Evolutionary conservation across 371 early-diverging fungal species (phyloP), one percentile per base, ranked within the genome.

Genomic region (Zychaea mexicana): DNA sequence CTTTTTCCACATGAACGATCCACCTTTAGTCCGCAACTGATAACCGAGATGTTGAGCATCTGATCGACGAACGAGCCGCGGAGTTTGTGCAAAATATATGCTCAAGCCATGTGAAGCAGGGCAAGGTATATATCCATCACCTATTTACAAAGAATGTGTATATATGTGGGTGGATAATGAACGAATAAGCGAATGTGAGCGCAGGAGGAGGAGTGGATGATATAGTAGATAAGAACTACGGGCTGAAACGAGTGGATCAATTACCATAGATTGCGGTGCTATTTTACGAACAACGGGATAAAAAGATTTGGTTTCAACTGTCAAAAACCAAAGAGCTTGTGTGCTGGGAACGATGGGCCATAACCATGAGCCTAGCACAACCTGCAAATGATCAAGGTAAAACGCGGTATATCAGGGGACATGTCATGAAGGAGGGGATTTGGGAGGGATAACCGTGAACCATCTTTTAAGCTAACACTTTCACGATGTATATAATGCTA

Each of bases 331-430:
- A 94, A 53, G 93, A 94, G 47, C 88, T 89, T 36, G 88, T 92
- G 4, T 90, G 94, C 67, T 96, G 96, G 96, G 96, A 96, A 76
- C 89, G 90, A 67, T 95, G 96, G 96, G 77, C 77, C 0, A 78
- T 95, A 22, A 83, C 85, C 13, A 68, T 95, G n/a, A 73, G 81
- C 26, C 66, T 88, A 27, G 71, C 81, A 49, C 77, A 84, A 36
- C 81, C 90, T 26, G 70, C 68, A 30, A 81, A 86, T 10, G 94
- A 94, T 49, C 80, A 85, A 74, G 89, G 91, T 86, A 85, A 58
- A 30, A 19, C 21, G 46, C 39, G 13, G 22, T 53, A n/a, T 19
- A n/a, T 28, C 15, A 42, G 15, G n/a, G 3, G 42, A 15, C 13
- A 15, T 13, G 2, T 4, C 4, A 4, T 17, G 15, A 42, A 42